Conservation (phyloP, 805 yeast species). For the Scheffersomyces stipitis region DNA sequence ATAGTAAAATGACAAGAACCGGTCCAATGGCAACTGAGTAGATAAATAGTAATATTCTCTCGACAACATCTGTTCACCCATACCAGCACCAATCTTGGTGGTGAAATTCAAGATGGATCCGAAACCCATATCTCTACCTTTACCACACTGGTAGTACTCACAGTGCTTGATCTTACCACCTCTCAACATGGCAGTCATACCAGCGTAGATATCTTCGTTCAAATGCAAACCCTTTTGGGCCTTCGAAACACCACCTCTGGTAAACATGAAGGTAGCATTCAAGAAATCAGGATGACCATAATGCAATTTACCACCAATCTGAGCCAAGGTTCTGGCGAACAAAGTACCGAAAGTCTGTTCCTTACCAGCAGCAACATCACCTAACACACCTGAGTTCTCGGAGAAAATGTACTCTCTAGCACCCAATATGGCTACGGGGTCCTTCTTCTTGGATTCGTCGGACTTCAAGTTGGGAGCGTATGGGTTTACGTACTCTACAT, state of each 20-base stretch:
- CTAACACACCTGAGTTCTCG: conserved; percentile 80
- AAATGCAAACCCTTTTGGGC: conserved; percentile 85
- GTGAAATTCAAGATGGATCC: conserved; percentile 84
- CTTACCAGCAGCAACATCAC: conserved; percentile 90
- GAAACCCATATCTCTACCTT: conserved; percentile 87
- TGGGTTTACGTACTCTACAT: conserved; percentile 76
- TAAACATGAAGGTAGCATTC: conserved; percentile 72
- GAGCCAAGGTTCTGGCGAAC: conserved; percentile 80
- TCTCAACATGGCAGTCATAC: conserved; percentile 78
- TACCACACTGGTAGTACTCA: conserved; percentile 88
- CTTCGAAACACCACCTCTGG: conserved; percentile 86
- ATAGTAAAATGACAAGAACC: conserved; percentile 79
- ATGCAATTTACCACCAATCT: conserved; percentile 82
- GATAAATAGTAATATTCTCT: conserved; percentile 82
- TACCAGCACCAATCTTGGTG: conserved; percentile 88
- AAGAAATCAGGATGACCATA: conserved; percentile 89
- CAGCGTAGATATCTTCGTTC: conserved; percentile 87
- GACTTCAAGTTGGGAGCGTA: conserved; percentile 71
- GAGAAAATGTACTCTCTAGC: conserved; percentile 87
- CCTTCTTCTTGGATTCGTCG: conserved; percentile 46
- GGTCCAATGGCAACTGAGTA: conserved; percentile 75
- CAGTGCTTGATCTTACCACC: conserved; percentile 89
- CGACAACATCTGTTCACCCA: conserved; percentile 88
- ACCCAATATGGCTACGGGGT: conserved; percentile 84
- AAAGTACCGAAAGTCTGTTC: conserved; percentile 88